Conservation (phyloP, 2,329 filamentous ascomycete species). For the Claviceps monticola region DNA sequence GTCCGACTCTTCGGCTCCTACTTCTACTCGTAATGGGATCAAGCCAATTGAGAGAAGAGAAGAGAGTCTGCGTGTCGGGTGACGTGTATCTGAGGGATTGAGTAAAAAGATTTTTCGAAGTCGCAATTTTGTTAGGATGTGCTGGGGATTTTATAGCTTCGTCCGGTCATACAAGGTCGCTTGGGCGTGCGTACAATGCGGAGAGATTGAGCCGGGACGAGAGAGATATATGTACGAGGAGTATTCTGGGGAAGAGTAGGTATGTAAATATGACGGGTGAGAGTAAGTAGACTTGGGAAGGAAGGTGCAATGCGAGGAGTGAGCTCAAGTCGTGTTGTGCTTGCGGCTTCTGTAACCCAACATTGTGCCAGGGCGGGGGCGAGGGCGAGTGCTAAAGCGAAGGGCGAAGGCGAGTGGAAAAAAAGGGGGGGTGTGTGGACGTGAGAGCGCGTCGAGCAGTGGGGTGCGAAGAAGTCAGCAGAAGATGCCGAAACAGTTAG, state of each 20-base stretch:
- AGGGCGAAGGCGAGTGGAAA: background rate
- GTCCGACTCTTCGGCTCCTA: no score
- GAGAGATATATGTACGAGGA: background rate
- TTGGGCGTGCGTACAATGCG: background rate
- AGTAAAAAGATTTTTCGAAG: background rate
- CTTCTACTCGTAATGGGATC: no score
- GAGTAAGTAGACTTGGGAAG: constrained; percentile 2
- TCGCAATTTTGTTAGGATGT: background rate
- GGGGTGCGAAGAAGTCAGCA: background rate
- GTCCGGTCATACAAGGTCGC: background rate
- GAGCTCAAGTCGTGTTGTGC: constrained; percentile 1
- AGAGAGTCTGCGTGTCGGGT: no score
- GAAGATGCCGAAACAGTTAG: background rate
- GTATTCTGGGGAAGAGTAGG: constrained; percentile 6
- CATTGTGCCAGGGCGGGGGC: background rate
- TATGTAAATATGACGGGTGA: constrained; percentile 7
- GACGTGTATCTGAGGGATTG: background rate
- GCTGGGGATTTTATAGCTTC: background rate
- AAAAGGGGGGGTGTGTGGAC: background rate
- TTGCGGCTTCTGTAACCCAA: constrained; percentile 1
- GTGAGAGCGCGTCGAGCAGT: background rate
- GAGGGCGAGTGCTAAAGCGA: background rate
- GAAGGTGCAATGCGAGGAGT: constrained; percentile 7
- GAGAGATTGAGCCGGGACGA: background rate
- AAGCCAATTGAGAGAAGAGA: no score